Evolutionary conservation across 768 basidiomycete genomes (phyloP), one percentile per base, ranked within the genome.

Genomic region (Lanmaoa rubissima): DNA sequence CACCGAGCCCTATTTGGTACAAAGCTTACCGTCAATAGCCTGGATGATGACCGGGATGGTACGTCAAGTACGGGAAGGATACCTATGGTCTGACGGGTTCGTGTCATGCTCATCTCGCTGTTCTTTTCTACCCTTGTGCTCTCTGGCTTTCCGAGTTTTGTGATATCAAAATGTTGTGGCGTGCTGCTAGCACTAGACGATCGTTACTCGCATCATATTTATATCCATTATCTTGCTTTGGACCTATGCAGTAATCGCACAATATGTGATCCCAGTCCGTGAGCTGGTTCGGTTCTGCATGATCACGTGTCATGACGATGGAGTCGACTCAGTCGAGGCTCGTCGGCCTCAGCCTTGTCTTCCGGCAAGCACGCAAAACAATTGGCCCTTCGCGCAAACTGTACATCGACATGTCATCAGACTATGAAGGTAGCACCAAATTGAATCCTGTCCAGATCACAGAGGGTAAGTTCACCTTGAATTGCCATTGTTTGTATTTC

Each of bases 1-100:
- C 5, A 35, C 35, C 12, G n/a, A 28, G 31, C 26, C 24, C 5
- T 43, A n/a, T 43, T 17, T n/a, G 42, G 40, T 52, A 24, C 61
- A 19, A 53, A 55, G 21, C 53, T 67, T 35, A 67, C 76, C 24
- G 57, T 81, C 78, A 24, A 81, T 80, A 68, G 87, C 26, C 43
- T 73, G 50, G 61, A 68, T 80, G 54, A 83, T 82, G 78, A 58
- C 48, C 65, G 68, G 56, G 57, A 67, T 44, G 55, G 51, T 12
- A 76, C 78, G 17, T 81, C 85, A 16, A 83, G 77, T 61, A 80
- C 79, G 32, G 83, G 82, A 62, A 83, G 81, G 40, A 81, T 86
- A 74, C 28, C 61, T 24, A 57, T 69, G 36, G 51, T 68, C 48
- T 68, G 43, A 59, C 13, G 3, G 12, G 19, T 31, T 53, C n/a